A percentile compares a stretch with the other conserved stretches of the same genome.
Evolutionary conservation across 2,329 filamentous ascomycete species (phyloP).

Genomic region (Rhynchosporium secalis): DNA sequence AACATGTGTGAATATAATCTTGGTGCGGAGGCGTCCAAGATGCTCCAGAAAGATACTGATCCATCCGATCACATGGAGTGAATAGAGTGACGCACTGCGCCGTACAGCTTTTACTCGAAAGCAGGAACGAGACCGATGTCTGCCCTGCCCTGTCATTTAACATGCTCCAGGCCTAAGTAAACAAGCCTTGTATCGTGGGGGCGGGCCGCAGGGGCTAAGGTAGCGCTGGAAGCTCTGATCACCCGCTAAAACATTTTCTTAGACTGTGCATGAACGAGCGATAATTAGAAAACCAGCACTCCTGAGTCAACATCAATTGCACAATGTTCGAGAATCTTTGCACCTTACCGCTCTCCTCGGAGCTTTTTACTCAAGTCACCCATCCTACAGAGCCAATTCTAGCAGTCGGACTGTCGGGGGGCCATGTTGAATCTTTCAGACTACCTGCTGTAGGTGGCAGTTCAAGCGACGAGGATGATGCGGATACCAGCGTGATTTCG

Average conservation of each 20-base stretch:
- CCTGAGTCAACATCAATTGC: constrained; percentile 13
- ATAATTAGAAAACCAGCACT: background rate
- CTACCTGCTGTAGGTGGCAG: constrained; percentile 58
- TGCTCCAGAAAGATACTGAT: too few relatives aligned
- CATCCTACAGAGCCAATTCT: constrained; percentile 84
- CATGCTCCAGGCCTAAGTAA: too few relatives aligned
- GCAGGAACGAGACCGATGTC: too few relatives aligned
- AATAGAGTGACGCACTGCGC: too few relatives aligned
- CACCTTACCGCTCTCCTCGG: constrained; percentile 79
- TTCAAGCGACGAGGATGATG: constrained; percentile 51
- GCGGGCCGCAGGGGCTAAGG: background rate
- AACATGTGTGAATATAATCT: constrained; percentile 18
- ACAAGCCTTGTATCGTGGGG: background rate
- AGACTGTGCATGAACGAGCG: background rate
- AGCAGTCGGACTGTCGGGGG: constrained; percentile 79
- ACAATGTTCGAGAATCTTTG: constrained; percentile 72
- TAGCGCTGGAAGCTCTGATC: constrained; percentile 9
- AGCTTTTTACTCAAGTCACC: constrained; percentile 84
- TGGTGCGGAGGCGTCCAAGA: constrained; percentile 6
- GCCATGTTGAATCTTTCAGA: constrained; percentile 82
- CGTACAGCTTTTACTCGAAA: too few relatives aligned
- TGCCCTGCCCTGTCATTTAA: too few relatives aligned
- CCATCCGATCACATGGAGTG: too few relatives aligned
- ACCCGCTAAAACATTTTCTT: constrained; percentile 1
- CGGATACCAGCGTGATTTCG: constrained; percentile 51